Evolutionary conservation across 345 rosid genomes (phyloP).

Genomic region (Gossypium stocksii): DNA sequence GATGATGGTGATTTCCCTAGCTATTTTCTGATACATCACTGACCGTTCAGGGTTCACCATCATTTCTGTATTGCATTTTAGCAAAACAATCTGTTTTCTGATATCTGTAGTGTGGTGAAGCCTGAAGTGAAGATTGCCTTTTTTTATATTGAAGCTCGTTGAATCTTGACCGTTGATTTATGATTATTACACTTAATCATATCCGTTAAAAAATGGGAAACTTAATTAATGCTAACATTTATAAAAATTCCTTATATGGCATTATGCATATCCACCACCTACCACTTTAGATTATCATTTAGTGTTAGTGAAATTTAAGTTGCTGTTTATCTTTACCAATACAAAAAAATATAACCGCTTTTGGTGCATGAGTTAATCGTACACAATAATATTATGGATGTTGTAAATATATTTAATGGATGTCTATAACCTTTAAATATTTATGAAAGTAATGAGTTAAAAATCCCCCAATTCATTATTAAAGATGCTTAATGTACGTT

Average conservation of each 20-base stretch:
- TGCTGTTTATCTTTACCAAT: too few relatives aligned
- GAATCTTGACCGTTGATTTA: not conserved
- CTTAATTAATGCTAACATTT: not conserved
- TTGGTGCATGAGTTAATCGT: too few relatives aligned
- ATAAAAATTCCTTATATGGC: not conserved
- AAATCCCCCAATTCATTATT: too few relatives aligned
- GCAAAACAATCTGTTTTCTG: too few relatives aligned
- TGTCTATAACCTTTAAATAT: too few relatives aligned
- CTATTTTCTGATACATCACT: not conserved
- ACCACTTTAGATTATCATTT: not conserved
- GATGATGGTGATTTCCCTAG: not conserved
- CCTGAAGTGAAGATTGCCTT: not conserved
- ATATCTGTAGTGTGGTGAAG: not conserved
- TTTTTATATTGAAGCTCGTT: not conserved
- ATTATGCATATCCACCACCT: not conserved
- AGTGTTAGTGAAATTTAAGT: too few relatives aligned
- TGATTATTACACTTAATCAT: not conserved
- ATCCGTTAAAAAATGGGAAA: not conserved
- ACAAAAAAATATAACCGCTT: too few relatives aligned
- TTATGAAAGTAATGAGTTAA: too few relatives aligned
- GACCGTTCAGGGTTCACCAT: not conserved
- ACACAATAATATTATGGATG: too few relatives aligned
- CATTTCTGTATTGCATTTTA: not conserved
- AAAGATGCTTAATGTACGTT: too few relatives aligned
- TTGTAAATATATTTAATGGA: too few relatives aligned